phyloP scores from a whole-genome alignment of 75 land plant genomes.

The Pinus albicaulis region DNA sequence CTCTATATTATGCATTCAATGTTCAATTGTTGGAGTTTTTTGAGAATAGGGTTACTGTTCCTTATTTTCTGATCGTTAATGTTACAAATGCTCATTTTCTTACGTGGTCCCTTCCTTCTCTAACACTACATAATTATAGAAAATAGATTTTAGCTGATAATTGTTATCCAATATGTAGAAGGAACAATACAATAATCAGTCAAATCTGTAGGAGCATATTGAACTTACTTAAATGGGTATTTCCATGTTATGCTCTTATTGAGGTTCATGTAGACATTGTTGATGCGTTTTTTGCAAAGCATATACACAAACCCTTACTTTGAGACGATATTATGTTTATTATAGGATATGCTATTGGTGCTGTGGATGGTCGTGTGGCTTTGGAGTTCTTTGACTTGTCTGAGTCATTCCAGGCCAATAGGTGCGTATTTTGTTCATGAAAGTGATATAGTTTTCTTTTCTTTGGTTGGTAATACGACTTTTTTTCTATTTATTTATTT shows the following conservation, averaged over 20 bases:
- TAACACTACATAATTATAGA: too few species aligned
- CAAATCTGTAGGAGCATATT: background rate
- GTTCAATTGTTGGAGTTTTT: too few species aligned
- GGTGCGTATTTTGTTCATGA: constrained; percentile 16
- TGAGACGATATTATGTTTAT: background rate
- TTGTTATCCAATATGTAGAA: background rate
- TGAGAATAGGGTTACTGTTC: too few species aligned
- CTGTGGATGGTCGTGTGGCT: constrained; percentile 81
- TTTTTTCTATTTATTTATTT: background rate
- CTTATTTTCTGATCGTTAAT: too few species aligned
- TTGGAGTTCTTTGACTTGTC: constrained; percentile 56
- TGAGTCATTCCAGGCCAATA: constrained; percentile 40
- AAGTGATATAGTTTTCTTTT: background rate
- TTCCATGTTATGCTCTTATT: too few species aligned
- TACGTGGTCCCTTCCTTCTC: too few species aligned
- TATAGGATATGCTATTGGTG: constrained; percentile 81
- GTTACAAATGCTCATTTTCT: too few species aligned
- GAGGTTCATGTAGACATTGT: background rate
- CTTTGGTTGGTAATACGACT: background rate
- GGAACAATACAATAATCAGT: background rate
- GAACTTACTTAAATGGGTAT: background rate
- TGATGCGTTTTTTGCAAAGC: background rate
- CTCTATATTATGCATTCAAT: too few species aligned
- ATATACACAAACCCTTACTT: background rate
- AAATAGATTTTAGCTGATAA: background rate